A percentile compares a stretch with the other conserved stretches of the same genome.
These are phyloP conservation scores for Achaetomiella virescens DNA, from an alignment of 495 filamentous ascomycete species.

Conservation along the genomic window DNA sequence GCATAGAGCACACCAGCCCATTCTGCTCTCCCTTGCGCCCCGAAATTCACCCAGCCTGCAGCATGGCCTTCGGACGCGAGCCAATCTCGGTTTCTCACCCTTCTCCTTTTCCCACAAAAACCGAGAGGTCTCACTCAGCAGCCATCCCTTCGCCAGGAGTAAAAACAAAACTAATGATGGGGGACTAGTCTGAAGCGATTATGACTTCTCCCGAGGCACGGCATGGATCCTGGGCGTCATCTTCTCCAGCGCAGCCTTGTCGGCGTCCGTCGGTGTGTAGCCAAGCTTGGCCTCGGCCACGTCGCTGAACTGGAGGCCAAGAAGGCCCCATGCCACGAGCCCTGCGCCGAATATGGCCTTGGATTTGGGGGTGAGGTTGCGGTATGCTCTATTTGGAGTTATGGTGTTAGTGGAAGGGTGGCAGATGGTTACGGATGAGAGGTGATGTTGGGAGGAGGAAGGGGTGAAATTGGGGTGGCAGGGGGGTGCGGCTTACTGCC, in stretches of 20 bases:
- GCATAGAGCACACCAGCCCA: no score
- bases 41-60: no score
- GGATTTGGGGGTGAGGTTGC: conserved; percentile 32
- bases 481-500: conserved; percentile 12
- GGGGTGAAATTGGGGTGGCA: neutral
- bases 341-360: conserved; percentile 37
- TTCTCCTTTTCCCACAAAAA: no score
- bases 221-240: conserved; percentile 34
- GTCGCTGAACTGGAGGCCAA: conserved; percentile 37
- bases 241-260: conserved; percentile 35
- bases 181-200: no score
- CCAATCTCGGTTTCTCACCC: no score
- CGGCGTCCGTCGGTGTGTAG: conserved; percentile 39
- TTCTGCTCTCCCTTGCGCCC: no score
- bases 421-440: neutral
- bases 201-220: conserved; percentile 26
- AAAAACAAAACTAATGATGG: no score
- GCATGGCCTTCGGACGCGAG: no score
- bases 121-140: no score
- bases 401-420: neutral
- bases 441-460: neutral
- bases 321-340: conserved; percentile 38
- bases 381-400: conserved; percentile 26
- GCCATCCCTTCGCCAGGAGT: no score
- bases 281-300: conserved; percentile 38